Evolutionary conservation across 805 yeast genomes (phyloP).

Genomic region (Saccharomycopsis olivae): DNA sequence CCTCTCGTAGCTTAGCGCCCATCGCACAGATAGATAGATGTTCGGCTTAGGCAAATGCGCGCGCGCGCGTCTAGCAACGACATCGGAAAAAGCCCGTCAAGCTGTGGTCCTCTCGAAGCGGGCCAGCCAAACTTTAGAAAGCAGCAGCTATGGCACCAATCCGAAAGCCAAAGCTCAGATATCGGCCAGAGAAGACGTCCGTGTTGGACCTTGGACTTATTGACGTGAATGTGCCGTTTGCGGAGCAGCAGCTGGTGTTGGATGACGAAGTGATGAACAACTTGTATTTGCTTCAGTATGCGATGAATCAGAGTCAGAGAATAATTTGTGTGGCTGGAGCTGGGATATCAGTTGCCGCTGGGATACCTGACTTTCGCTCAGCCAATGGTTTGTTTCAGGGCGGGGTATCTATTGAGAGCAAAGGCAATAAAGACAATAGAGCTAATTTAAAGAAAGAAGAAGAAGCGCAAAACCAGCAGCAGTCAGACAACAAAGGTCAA

Average conservation of each 20-base stretch:
- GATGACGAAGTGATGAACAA: slow-evolving; percentile 24
- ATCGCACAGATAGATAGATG: no score
- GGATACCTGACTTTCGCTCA: slow-evolving; percentile 83
- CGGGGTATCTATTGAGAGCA: slow-evolving; percentile 25
- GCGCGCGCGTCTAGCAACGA: no score
- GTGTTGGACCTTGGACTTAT: no score
- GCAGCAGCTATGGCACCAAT: no score
- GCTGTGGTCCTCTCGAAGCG: no score
- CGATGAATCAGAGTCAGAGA: slow-evolving; percentile 43
- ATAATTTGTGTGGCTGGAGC: slow-evolving; percentile 75
- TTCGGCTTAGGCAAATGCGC: no score
- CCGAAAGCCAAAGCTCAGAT: no score
- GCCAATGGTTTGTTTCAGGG: slow-evolving; percentile 65
- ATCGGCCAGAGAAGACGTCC: no score
- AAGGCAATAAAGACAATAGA: background rate
- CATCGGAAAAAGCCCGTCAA: no score
- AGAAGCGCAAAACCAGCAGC: background rate
- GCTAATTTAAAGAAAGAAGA: background rate
- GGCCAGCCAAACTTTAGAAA: no score
- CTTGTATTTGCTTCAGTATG: slow-evolving; percentile 39
- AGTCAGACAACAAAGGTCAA: background rate
- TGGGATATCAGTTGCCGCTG: slow-evolving; percentile 83
- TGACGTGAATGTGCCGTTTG: no score
- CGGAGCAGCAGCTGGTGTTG: no score
- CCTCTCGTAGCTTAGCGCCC: background rate